Base-by-base conservation (phyloP, 139 green algal species). In the Desmodesmus armatus region DNA sequence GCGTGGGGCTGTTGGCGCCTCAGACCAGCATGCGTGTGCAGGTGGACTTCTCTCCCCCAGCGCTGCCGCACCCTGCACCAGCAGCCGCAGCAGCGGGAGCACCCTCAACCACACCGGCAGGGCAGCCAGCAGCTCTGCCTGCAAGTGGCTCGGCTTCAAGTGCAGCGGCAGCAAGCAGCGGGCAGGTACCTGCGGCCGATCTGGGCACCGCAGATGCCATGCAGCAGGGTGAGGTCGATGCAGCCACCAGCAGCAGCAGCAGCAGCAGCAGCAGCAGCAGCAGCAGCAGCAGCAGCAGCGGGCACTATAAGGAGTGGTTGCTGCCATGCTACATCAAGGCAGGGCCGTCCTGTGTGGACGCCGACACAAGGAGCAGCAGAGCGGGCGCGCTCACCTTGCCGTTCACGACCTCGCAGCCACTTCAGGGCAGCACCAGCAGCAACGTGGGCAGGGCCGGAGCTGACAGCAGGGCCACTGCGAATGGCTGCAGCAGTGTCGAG, bases 31-130 rank as follows among this genome's bases (percentile, higher is more conserved):
- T 84, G 29, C 23, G 78, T 1, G 71, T 92, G 72, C 82, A 92
- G 62, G 70, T 93, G 51, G 82, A 89, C 37, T 92, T 88, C 74
- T 43, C 71, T 19, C 90, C 90, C 7, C 81, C 62, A 43, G 65
- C 82, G 11, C 67, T 86, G 39, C 35, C 78, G 29, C 27, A 78
- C 33, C 82, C 27, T 53, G 41, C 29, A 13, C 29, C 41, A 62
- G 25, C 44, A 40, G 49, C 31, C 37, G 40, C 35, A 63, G 25
- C 37, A 82, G 55, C 73, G 40, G 55, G 58, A 9, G 35, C 73
- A 39, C 3, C 73, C 37, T 47, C 73, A 69, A 49, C 15, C 31
- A 67, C 15, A 44, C 2, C 31, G 7, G 19, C 47, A 69, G 37
- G 13, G 13, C 35, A 72, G 33, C n/a, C 33, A 44, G 65, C 31